Conservation (phyloP, 2,329 filamentous ascomycete species). For the Dothiorella sarmentorum region DNA sequence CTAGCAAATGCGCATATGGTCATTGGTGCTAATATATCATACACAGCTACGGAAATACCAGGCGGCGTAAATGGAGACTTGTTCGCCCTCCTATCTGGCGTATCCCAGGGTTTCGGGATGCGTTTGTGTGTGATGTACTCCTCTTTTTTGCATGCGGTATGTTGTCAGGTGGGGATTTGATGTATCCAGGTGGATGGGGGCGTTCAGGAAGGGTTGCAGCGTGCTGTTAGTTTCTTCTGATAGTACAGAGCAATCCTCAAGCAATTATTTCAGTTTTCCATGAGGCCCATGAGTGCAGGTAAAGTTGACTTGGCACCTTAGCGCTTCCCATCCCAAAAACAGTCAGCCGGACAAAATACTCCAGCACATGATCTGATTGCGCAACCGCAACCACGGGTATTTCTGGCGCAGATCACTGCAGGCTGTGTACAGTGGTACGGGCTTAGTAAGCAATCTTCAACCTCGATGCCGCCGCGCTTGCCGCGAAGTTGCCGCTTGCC, state of each 20-base stretch:
- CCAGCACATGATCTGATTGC: neutral
- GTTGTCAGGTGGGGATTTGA: neutral
- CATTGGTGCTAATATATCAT: constrained; percentile 18
- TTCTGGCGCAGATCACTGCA: neutral
- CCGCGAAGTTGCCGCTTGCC: too few relatives aligned
- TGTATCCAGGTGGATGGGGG: neutral
- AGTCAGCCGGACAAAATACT: neutral
- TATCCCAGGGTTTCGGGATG: neutral
- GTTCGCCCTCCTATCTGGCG: neutral
- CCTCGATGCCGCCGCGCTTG: too few relatives aligned
- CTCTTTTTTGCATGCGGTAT: neutral
- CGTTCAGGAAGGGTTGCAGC: neutral
- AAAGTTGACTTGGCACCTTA: neutral
- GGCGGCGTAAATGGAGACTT: constrained; percentile 18
- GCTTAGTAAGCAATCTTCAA: too few relatives aligned
- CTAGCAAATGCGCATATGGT: neutral
- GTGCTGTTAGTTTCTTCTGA: neutral
- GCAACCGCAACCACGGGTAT: neutral
- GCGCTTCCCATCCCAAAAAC: neutral
- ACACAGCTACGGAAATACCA: constrained; percentile 30
- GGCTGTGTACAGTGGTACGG: too few relatives aligned
- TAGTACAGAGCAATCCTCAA: neutral
- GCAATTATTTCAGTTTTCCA: neutral
- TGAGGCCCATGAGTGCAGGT: too few relatives aligned
- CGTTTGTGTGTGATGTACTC: neutral